Conservation (phyloP, 176 grass and related monocot species). For the Pharus latifolius region DNA sequence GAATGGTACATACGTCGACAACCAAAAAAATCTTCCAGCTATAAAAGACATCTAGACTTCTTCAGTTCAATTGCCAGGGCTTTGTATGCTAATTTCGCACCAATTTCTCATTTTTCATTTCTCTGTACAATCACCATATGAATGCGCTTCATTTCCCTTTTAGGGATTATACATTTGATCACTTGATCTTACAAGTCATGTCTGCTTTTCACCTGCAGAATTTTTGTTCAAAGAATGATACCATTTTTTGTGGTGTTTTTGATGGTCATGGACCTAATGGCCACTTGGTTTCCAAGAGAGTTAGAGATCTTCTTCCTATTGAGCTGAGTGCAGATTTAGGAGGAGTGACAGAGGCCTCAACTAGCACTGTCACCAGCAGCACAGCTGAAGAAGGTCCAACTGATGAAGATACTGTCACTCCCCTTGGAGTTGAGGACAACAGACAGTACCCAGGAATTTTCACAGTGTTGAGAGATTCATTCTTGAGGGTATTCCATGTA, state of each 20-base stretch:
- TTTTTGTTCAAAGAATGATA: slow-evolving; percentile 58
- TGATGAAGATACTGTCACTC: slow-evolving; percentile 9
- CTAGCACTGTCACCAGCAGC: slow-evolving; percentile 16
- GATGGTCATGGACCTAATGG: slow-evolving; percentile 90
- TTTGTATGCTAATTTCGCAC: background rate
- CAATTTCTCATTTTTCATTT: background rate
- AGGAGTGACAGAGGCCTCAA: slow-evolving; percentile 29
- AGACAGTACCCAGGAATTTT: slow-evolving; percentile 34
- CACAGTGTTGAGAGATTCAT: slow-evolving; percentile 39
- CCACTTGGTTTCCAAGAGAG: slow-evolving; percentile 85
- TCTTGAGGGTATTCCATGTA: slow-evolving; percentile 56
- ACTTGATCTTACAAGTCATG: background rate
- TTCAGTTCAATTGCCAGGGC: background rate
- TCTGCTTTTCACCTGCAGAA: slow-evolving; percentile 46
- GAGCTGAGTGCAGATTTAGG: slow-evolving; percentile 51
- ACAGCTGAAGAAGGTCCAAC: slow-evolving; percentile 25
- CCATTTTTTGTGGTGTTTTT: slow-evolving; percentile 86
- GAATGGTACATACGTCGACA: background rate
- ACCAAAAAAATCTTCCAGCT: background rate
- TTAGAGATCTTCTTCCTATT: slow-evolving; percentile 83
- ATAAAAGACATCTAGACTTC: background rate
- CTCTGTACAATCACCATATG: background rate
- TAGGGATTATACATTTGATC: background rate
- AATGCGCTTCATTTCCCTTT: background rate
- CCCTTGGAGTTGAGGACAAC: slow-evolving; percentile 28